phyloP scores from a whole-genome alignment of 2,329 filamentous ascomycete genomes.

The Hymenoscyphus repandus region DNA sequence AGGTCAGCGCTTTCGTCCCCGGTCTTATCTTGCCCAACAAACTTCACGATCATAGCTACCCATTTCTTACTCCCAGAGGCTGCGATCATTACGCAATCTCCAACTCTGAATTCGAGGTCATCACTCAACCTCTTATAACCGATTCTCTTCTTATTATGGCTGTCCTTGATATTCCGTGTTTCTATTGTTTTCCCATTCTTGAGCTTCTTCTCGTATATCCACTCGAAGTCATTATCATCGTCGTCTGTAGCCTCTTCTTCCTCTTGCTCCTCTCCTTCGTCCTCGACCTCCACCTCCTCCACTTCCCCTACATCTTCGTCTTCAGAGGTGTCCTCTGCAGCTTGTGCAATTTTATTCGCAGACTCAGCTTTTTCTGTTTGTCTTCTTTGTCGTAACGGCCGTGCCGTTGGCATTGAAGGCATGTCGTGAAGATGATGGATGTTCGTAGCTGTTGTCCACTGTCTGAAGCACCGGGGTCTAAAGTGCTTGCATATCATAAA shows the following conservation, averaged over 20 bases:
- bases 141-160: slow-evolving; percentile 51
- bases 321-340: slow-evolving; percentile 6
- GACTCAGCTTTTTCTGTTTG: slow-evolving; percentile 30
- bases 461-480: slow-evolving; percentile 19
- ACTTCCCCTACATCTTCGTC: slow-evolving; percentile 56
- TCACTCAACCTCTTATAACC: slow-evolving; percentile 70
- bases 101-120: slow-evolving; percentile 70
- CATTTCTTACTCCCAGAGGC: slow-evolving; percentile 83
- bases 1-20: slow-evolving; percentile 79
- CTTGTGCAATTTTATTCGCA: slow-evolving; percentile 36
- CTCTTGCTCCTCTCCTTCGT: slow-evolving; percentile 28
- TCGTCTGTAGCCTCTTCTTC: slow-evolving; percentile 56
- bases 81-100: slow-evolving; percentile 82
- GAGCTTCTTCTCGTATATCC: slow-evolving; percentile 57
- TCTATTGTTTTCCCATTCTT: slow-evolving; percentile 14
- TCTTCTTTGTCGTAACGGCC: slow-evolving; percentile 15
- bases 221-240: slow-evolving; percentile 72
- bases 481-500: slow-evolving; percentile 1
- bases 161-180: slow-evolving; percentile 23
- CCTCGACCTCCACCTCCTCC: slow-evolving; percentile 38
- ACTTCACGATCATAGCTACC: slow-evolving; percentile 84
- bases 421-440: slow-evolving; percentile 17
- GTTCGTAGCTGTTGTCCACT: background rate
- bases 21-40: slow-evolving; percentile 67
- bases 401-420: slow-evolving; percentile 20